phyloP scores from a whole-genome alignment of 2,329 filamentous ascomycete genomes.

The Colletotrichum sp. region DNA sequence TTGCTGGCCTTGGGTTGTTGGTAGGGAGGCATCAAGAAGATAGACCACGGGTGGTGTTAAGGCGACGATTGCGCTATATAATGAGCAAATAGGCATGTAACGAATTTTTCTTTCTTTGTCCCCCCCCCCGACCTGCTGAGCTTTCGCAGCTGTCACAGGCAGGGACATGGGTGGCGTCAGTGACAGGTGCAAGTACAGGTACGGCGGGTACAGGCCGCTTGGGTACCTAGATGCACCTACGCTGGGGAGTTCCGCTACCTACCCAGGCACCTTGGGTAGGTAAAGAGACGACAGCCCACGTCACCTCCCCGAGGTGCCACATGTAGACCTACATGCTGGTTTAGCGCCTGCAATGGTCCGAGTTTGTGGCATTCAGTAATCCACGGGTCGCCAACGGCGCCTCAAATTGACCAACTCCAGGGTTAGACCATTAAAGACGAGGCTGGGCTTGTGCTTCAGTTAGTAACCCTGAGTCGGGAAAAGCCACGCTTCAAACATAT shows the following conservation, averaged over 20 bases:
- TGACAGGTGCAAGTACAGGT: neutral
- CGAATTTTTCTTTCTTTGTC: neutral
- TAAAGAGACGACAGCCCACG: neutral
- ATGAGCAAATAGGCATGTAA: neutral
- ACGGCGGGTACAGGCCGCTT: neutral
- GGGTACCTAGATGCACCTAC: neutral
- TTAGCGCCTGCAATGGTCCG: neutral
- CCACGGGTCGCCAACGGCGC: neutral
- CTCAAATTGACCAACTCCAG: neutral
- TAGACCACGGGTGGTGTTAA: neutral
- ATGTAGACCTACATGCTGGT: neutral
- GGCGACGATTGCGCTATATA: slow-evolving; percentile 3
- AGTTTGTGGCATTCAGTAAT: neutral
- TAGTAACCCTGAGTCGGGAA: neutral
- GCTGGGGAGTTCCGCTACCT: neutral
- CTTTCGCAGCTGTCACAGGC: neutral
- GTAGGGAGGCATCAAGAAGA: neutral
- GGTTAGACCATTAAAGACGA: neutral
- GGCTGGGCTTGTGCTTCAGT: neutral
- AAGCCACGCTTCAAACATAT: neutral
- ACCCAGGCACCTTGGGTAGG: neutral
- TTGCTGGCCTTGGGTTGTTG: neutral
- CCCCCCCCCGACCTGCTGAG: neutral
- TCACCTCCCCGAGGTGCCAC: neutral
- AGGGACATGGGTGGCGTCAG: neutral